These are phyloP conservation scores for Linderina pennispora DNA, from an alignment of 192 early-diverging fungal species.

Conservation along the genomic window DNA sequence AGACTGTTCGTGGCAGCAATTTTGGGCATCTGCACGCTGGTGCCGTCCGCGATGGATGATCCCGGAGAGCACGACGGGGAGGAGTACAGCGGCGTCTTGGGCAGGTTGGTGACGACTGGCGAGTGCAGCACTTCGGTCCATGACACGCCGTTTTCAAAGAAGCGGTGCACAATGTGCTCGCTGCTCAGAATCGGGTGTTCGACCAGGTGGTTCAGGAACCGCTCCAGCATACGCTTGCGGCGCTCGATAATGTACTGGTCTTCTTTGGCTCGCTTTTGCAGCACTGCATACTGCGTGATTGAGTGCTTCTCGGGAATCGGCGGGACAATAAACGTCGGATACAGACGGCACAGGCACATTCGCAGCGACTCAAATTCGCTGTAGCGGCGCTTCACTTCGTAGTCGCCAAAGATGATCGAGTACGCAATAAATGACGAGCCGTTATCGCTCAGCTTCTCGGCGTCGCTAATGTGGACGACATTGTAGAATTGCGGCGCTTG, in stretches of 20 bases:
- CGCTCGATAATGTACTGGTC: constrained; percentile 86
- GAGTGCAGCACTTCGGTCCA: constrained; percentile 73
- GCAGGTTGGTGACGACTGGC: constrained; percentile 60
- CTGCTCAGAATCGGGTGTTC: constrained; percentile 80
- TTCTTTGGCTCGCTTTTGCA: constrained; percentile 87
- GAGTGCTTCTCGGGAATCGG: constrained; percentile 98
- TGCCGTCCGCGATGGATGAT: constrained; percentile 39
- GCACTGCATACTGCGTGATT: constrained; percentile 56
- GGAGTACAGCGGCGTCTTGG: constrained; percentile 61
- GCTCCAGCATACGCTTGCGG: constrained; percentile 88
- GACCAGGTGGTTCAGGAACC: constrained; percentile 86
- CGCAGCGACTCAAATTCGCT: constrained; percentile 95
- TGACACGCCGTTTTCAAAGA: constrained; percentile 73
- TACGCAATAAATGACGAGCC: constrained; percentile 43
- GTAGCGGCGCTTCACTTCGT: constrained; percentile 74
- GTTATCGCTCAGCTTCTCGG: constrained; percentile 37
- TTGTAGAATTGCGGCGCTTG: constrained; percentile 35
- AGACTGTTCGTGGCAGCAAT: constrained; percentile 34
- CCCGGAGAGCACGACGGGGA: constrained; percentile 44
- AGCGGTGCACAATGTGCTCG: constrained; percentile 89
- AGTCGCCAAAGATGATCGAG: constrained; percentile 38
- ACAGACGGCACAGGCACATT: constrained; percentile 65
- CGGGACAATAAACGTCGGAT: constrained; percentile 85
- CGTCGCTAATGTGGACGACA: constrained; percentile 38
- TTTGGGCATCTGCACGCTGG: constrained; percentile 33